Evolutionary conservation across 148 eudicot species (phyloP).

Genomic region (Amaranthus palmeri): DNA sequence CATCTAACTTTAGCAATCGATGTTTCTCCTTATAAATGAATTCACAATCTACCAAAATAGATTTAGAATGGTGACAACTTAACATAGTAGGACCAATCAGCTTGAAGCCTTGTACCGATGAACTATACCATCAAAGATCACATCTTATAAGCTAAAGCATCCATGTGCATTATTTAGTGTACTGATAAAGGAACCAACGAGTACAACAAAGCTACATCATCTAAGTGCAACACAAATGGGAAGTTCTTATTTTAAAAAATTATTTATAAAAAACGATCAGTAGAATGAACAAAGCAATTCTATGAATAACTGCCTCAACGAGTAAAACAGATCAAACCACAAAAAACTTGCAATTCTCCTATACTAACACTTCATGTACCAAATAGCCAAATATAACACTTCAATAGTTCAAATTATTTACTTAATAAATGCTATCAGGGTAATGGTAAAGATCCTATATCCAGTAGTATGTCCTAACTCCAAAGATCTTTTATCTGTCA

Average conservation of each 20-base stretch:
- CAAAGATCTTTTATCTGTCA: background rate
- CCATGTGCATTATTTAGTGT: background rate
- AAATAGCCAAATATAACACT: too few species aligned
- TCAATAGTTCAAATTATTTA: background rate
- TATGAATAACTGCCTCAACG: background rate
- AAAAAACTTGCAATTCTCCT: too few species aligned
- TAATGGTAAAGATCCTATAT: background rate
- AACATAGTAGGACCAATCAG: background rate
- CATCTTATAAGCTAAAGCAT: background rate
- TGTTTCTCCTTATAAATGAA: background rate
- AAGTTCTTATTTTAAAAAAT: too few species aligned
- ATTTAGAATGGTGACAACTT: background rate
- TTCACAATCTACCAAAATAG: background rate
- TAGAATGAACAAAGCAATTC: background rate
- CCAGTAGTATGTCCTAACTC: background rate
- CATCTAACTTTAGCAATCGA: too few species aligned
- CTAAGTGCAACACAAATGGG: background rate
- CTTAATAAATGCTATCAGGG: background rate
- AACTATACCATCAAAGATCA: background rate
- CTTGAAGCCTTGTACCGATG: background rate
- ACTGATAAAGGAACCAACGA: background rate
- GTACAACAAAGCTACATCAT: background rate
- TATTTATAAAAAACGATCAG: background rate
- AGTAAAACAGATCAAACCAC: background rate
- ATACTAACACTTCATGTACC: too few species aligned